Conservation (phyloP, 2,329 filamentous ascomycete genomes). For the Gaeumannomyces sp. region DNA sequence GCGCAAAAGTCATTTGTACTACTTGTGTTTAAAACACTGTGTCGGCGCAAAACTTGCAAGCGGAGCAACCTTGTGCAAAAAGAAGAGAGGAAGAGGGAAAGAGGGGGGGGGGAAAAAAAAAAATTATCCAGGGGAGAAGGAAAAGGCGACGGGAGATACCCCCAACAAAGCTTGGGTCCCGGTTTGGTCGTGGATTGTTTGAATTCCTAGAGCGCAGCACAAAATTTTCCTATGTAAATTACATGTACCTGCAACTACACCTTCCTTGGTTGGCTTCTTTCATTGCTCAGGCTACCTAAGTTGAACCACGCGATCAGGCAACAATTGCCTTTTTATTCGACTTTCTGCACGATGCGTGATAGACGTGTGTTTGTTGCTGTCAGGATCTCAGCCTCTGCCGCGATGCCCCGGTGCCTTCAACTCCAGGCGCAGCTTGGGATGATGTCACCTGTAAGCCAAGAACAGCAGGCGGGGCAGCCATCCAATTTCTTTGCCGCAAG, state of each 20-base stretch:
- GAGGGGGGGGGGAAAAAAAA: too few relatives aligned
- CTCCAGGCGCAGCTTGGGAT: too few relatives aligned
- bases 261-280: neutral
- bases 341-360: neutral
- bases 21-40: neutral
- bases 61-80: fast-evolving
- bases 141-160: neutral
- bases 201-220: neutral
- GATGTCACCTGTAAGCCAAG: too few relatives aligned
- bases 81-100: too few relatives aligned
- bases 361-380: too few relatives aligned
- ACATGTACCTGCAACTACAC: neutral
- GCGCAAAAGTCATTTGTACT: neutral
- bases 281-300: neutral
- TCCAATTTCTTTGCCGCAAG: too few relatives aligned
- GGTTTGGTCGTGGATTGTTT: neutral
- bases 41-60: too few relatives aligned
- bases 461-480: too few relatives aligned
- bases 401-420: too few relatives aligned
- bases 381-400: too few relatives aligned
- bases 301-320: neutral
- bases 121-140: neutral
- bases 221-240: neutral
- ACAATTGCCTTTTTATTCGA: neutral
- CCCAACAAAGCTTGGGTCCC: neutral